phyloP scores from a whole-genome alignment of 2,329 filamentous ascomycete species.

The Calonectria pauciramosa region DNA sequence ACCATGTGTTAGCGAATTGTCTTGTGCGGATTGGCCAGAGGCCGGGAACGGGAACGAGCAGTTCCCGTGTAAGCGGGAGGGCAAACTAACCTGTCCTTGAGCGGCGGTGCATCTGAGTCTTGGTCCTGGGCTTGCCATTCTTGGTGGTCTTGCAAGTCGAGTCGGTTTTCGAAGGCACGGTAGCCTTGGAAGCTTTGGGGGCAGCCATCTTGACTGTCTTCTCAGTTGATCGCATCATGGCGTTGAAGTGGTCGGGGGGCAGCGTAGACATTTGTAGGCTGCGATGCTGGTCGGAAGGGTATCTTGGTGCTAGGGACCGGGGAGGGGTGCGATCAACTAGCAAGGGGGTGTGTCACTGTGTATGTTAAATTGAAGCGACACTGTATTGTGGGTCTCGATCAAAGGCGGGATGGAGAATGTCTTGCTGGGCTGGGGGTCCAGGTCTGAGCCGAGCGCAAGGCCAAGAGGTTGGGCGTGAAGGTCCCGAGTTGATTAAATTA shows the following conservation, averaged over 20 bases:
- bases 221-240: constrained; percentile 62
- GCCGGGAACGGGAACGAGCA: constrained; percentile 24
- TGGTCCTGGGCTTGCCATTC: constrained; percentile 73
- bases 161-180: constrained; percentile 66
- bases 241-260: constrained; percentile 71
- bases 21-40: constrained; percentile 26
- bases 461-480: constrained; percentile 43
- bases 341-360: constrained; percentile 43
- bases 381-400: constrained; percentile 45
- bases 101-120: constrained; percentile 91
- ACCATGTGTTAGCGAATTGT: constrained; percentile 44
- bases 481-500: constrained; percentile 50
- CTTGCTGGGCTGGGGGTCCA: constrained; percentile 40
- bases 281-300: constrained; percentile 51
- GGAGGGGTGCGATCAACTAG: constrained; percentile 40
- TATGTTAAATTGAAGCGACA: constrained; percentile 28
- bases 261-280: constrained; percentile 73
- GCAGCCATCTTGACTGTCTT: constrained; percentile 71
- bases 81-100: constrained; percentile 88
- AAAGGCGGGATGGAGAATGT: constrained; percentile 47
- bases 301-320: constrained; percentile 43
- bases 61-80: constrained; percentile 47
- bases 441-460: constrained; percentile 36
- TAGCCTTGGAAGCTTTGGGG: constrained; percentile 69
- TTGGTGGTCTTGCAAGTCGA: constrained; percentile 63